Conservation (phyloP, 257 asterid genomes). For the Forsythia suspensa region DNA sequence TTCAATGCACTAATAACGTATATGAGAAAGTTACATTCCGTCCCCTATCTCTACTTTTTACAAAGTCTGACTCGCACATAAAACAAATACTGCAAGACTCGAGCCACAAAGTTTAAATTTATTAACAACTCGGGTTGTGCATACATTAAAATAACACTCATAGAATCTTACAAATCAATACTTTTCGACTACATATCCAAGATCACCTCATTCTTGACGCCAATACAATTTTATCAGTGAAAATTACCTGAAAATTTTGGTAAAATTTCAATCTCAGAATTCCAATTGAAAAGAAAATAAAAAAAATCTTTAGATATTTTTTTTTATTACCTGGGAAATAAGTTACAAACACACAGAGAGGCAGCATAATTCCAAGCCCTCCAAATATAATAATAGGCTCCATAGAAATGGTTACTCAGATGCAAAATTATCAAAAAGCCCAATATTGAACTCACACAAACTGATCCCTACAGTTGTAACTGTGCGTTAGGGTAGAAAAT, state of each 20-base stretch:
- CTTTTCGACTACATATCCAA: neutral
- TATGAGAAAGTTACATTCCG: too few species aligned
- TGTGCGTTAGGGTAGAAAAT: too few species aligned
- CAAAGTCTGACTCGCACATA: too few species aligned
- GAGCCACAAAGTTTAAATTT: neutral
- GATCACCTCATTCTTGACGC: neutral
- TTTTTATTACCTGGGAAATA: neutral
- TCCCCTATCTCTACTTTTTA: too few species aligned
- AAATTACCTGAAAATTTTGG: neutral
- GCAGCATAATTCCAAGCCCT: neutral
- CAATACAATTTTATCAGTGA: neutral
- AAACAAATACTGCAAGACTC: neutral
- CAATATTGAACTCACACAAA: neutral
- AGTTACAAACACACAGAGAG: neutral
- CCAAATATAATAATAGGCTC: neutral
- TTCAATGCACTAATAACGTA: too few species aligned
- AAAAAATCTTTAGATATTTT: neutral
- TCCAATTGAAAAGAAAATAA: neutral
- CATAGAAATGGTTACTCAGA: neutral
- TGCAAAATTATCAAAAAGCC: neutral
- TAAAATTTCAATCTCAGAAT: neutral
- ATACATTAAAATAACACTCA: neutral
- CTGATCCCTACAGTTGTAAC: neutral
- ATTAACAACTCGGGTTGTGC: neutral
- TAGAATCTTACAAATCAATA: neutral